These are phyloP conservation scores for Globisporangium camurandrum DNA, from an alignment of 352 stramenopile genomes.

Conservation along the genomic window DNA sequence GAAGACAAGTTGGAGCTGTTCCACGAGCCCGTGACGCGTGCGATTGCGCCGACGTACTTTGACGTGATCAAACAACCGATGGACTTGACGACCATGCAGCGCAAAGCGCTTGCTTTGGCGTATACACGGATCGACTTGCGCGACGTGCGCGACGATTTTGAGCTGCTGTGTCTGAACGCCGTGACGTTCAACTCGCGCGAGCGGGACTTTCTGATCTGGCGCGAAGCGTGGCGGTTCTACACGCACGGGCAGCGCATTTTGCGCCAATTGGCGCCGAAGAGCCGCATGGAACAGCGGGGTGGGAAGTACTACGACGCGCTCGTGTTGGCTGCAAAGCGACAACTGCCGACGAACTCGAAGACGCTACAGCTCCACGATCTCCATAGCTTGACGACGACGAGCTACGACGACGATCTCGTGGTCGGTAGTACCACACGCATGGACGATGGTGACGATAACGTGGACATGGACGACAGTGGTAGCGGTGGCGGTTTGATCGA, in stretches of 20 bases:
- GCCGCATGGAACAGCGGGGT: slow-evolving; percentile 66
- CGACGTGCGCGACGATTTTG: slow-evolving; percentile 88
- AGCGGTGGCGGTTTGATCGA: slow-evolving; percentile 13
- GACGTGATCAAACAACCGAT: slow-evolving; percentile 91
- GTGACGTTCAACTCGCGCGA: slow-evolving; percentile 93
- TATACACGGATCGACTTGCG: slow-evolving; percentile 73
- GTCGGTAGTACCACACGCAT: not conserved
- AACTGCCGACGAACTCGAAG: slow-evolving; percentile 76
- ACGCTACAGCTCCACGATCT: too few relatives aligned
- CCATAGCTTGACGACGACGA: slow-evolving; percentile 21
- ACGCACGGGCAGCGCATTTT: slow-evolving; percentile 68
- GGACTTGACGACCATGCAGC: slow-evolving; percentile 88
- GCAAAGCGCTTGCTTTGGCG: slow-evolving; percentile 55
- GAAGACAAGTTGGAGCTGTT: slow-evolving; percentile 90
- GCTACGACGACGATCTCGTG: slow-evolving; percentile 19
- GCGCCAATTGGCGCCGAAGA: slow-evolving; percentile 63
- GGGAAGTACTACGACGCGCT: slow-evolving; percentile 66
- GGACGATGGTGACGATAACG: slow-evolving; percentile 20
- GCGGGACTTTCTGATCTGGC: slow-evolving; percentile 87
- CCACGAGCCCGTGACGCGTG: slow-evolving; percentile 89
- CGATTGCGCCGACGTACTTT: slow-evolving; percentile 91
- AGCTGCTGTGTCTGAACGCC: slow-evolving; percentile 94
- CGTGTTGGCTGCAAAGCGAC: slow-evolving; percentile 63
- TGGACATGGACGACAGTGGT: slow-evolving; percentile 13
- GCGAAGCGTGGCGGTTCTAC: slow-evolving; percentile 91